Conservation (phyloP, 495 filamentous ascomycete genomes). For the Rusavskia elegans region DNA sequence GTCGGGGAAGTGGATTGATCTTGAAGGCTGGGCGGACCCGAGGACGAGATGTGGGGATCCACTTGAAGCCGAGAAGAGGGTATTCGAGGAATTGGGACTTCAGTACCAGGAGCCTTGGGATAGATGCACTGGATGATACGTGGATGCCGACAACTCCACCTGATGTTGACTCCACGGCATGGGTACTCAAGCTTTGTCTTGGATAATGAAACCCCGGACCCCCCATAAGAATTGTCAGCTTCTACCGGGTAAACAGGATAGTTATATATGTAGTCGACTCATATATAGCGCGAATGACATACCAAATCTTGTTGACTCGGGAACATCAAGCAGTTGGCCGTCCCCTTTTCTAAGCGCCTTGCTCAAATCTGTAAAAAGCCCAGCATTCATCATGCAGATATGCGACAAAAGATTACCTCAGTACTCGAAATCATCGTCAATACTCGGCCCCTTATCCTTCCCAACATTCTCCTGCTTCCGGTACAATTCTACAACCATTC, state of each 20-base stretch:
- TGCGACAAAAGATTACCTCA: conserved; percentile 20
- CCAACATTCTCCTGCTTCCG: conserved; percentile 75
- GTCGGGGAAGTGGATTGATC: conserved; percentile 50
- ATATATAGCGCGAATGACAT: no score
- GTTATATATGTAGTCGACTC: no score
- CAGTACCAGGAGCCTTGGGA: conserved; percentile 57
- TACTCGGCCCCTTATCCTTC: conserved; percentile 56
- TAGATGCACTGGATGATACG: conserved; percentile 50
- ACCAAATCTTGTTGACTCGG: no score
- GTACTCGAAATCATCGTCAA: conserved; percentile 98
- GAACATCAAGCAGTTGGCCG: no score
- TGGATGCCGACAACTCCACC: no score
- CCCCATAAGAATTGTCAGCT: no score
- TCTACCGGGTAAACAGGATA: no score
- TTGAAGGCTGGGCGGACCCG: conserved; percentile 27
- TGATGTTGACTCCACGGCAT: no score
- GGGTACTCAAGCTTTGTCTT: no score
- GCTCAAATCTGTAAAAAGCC: neutral
- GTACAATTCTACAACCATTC: conserved; percentile 93
- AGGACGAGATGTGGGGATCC: conserved; percentile 32
- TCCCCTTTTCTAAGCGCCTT: no score
- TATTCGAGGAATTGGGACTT: conserved; percentile 68
- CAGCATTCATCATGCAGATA: neutral
- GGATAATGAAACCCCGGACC: no score
- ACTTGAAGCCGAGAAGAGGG: conserved; percentile 59